Evolutionary conservation across 441 rosid species (phyloP).

Genomic region (Hypseocharis bilobata): DNA sequence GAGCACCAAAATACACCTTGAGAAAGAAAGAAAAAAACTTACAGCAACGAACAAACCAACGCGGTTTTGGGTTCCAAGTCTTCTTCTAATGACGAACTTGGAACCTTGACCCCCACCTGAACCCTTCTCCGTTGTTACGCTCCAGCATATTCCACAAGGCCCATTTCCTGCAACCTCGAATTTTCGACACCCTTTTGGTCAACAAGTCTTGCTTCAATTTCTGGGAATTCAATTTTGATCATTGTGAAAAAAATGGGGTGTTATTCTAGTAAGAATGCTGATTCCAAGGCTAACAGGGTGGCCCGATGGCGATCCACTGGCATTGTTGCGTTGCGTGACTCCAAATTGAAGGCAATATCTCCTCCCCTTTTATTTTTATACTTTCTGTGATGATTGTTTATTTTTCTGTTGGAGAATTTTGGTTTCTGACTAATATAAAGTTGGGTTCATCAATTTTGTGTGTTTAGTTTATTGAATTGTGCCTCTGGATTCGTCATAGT

Average conservation of each 20-base stretch:
- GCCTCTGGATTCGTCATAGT: too few species aligned
- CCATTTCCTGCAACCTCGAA: too few species aligned
- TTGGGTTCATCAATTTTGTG: too few species aligned
- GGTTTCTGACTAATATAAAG: too few species aligned
- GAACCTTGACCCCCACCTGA: background rate
- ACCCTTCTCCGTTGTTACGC: too few species aligned
- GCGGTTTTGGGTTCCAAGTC: background rate
- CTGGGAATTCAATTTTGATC: background rate
- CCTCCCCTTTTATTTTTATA: background rate
- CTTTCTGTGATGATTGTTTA: background rate
- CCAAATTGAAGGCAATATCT: constrained; percentile 67
- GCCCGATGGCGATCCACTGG: constrained; percentile 92
- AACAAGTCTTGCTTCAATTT: too few species aligned
- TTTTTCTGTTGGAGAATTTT: background rate
- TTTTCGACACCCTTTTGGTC: too few species aligned
- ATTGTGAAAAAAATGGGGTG: constrained; percentile 59
- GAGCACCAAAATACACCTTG: too few species aligned
- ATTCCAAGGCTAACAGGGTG: constrained; percentile 53
- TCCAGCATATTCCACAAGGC: too few species aligned
- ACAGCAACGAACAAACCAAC: background rate
- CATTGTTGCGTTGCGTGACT: constrained; percentile 75
- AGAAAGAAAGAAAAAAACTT: too few species aligned
- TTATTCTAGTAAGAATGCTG: constrained; percentile 57
- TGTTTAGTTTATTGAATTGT: background rate
- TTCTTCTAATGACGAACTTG: background rate